These are phyloP conservation scores for Volvox carteri DNA, from an alignment of 163 green algal genomes.

Conservation along the genomic window DNA sequence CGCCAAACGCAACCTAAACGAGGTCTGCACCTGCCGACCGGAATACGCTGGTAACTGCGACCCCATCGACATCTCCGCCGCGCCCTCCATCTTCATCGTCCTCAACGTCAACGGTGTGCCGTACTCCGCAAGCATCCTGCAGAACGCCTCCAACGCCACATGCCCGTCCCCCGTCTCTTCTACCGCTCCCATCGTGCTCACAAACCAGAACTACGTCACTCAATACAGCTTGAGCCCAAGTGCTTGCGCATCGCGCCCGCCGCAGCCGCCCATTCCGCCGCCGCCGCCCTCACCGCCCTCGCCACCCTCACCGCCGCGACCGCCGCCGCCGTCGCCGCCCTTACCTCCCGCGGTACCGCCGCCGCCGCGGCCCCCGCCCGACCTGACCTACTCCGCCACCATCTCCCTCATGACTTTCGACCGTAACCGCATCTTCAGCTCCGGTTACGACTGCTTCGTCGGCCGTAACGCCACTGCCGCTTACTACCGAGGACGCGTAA, in stretches of 20 bases:
- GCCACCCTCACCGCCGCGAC: not conserved
- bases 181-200: not conserved
- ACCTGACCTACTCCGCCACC: conserved; percentile 4
- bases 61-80: conserved; percentile 30
- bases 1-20: conserved; percentile 35
- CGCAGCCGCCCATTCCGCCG: conserved; percentile 1
- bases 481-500: conserved; percentile 33
- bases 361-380: conserved; percentile 3
- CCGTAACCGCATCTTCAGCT: conserved; percentile 31
- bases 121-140: not conserved
- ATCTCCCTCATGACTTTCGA: conserved; percentile 41
- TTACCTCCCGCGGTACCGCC: conserved; percentile 1
- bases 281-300: not conserved
- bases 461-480: not conserved
- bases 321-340: not conserved
- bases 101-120: conserved; percentile 49
- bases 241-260: not conserved
- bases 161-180: not conserved
- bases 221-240: not conserved
- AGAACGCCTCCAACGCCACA: not conserved
- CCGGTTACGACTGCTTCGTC: conserved; percentile 41
- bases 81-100: conserved; percentile 20
- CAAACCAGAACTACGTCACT: conserved; percentile 39
- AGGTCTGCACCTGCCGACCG: conserved; percentile 32
- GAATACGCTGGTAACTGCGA: conserved; percentile 10